Evolutionary conservation across 1,139 yeast genomes (phyloP).

Genomic region (Taphrina sp.): DNA sequence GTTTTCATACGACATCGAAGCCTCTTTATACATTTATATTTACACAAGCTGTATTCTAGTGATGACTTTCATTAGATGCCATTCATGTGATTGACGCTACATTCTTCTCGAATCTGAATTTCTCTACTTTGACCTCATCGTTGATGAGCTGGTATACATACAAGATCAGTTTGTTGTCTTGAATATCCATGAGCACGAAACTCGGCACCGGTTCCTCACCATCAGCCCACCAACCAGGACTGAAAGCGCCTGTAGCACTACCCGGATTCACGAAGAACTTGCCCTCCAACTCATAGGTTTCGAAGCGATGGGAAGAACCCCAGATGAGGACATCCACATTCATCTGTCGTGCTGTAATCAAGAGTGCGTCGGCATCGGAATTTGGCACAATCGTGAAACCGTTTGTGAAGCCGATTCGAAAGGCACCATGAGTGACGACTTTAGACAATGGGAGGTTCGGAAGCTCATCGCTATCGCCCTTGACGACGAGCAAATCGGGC

Average conservation of each 20-base stretch:
- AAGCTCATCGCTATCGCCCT: conserved; percentile 65
- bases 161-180: conserved; percentile 70
- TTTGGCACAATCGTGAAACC: conserved; percentile 84
- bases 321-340: conserved; percentile 90
- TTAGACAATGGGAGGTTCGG: conserved; percentile 59
- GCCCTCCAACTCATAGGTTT: conserved; percentile 88
- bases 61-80: too few relatives aligned
- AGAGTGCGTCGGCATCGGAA: conserved; percentile 78
- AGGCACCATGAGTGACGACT: conserved; percentile 64
- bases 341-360: conserved; percentile 80
- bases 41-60: too few relatives aligned
- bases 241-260: conserved; percentile 88
- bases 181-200: conserved; percentile 81
- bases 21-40: too few relatives aligned
- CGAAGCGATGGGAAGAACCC: conserved; percentile 95
- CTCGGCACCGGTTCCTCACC: conserved; percentile 62
- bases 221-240: conserved; percentile 52
- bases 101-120: conserved; percentile 75
- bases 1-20: too few relatives aligned
- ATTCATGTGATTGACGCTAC: too few relatives aligned
- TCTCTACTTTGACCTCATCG: conserved; percentile 88
- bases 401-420: conserved; percentile 79
- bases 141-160: conserved; percentile 79
- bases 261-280: conserved; percentile 94
- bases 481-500: conserved; percentile 69